Evolutionary conservation across 768 basidiomycete genomes (phyloP).

Genomic region (Paxillus involutus): DNA sequence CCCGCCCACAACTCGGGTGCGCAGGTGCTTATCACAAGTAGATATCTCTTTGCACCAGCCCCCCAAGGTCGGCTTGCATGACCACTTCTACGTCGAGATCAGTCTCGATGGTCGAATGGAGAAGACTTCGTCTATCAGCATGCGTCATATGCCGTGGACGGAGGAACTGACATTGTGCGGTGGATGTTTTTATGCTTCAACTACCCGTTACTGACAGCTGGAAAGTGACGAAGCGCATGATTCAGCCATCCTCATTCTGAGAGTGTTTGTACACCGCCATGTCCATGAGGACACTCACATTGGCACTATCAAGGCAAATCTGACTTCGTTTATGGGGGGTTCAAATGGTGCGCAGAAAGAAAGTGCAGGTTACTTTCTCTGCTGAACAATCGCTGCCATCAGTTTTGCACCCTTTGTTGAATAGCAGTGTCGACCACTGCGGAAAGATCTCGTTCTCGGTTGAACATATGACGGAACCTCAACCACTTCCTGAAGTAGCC

Average conservation of each 20-base stretch:
- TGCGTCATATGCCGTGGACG: background rate
- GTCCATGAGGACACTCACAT: background rate
- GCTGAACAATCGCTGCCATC: background rate
- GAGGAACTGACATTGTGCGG: background rate
- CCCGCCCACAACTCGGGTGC: background rate
- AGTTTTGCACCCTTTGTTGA: background rate
- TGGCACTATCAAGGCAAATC: background rate
- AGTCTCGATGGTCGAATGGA: background rate
- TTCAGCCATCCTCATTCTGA: background rate
- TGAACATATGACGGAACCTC: background rate
- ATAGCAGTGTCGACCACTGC: background rate
- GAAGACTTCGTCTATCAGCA: background rate
- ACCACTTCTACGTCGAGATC: constrained; percentile 2
- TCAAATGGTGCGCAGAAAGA: background rate
- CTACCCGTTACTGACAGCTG: background rate
- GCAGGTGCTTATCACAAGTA: background rate
- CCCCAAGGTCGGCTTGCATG: constrained; percentile 2
- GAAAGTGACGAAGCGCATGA: background rate
- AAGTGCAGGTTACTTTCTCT: background rate
- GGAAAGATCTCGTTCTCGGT: background rate
- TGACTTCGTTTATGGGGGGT: background rate
- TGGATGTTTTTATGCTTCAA: background rate
- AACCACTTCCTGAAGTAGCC: too few relatives aligned
- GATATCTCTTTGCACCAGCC: background rate
- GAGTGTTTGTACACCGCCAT: constrained; percentile 1